phyloP scores from a whole-genome alignment of 768 basidiomycete genomes.

The Boletus reticuloceps region DNA sequence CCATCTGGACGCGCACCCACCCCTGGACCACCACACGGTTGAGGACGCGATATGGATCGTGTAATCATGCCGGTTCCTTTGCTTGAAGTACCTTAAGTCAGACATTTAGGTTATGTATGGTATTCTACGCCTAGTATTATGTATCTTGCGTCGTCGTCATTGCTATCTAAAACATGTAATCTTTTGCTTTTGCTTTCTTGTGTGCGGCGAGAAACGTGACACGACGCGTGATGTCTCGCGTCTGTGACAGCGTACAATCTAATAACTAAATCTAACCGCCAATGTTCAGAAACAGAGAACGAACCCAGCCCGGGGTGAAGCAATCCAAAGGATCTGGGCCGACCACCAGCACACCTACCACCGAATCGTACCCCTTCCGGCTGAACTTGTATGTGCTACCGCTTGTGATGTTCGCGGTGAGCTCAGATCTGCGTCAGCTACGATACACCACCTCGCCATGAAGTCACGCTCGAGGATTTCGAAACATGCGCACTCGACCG shows the following conservation, averaged over 20 bases:
- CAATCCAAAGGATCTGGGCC: background rate
- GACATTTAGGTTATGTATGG: slow-evolving; percentile 25
- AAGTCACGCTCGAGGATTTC: slow-evolving; percentile 94
- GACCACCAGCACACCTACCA: background rate
- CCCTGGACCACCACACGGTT: slow-evolving; percentile 22
- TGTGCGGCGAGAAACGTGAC: slow-evolving; percentile 8
- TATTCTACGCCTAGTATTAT: slow-evolving; percentile 27
- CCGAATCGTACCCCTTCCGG: slow-evolving; percentile 54
- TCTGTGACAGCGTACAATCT: slow-evolving; percentile 10
- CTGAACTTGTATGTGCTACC: slow-evolving; percentile 70
- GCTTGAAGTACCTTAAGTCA: slow-evolving; percentile 22
- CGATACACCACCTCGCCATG: slow-evolving; percentile 76
- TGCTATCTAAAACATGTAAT: slow-evolving; percentile 18
- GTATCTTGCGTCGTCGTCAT: slow-evolving; percentile 20
- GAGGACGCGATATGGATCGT: slow-evolving; percentile 5
- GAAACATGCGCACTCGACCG: slow-evolving; percentile 88
- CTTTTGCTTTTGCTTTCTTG: background rate
- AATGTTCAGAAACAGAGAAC: slow-evolving; percentile 24
- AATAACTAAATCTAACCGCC: background rate
- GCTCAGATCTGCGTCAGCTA: slow-evolving; percentile 55
- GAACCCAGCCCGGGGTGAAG: background rate
- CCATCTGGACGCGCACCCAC: slow-evolving; percentile 27
- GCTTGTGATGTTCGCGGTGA: background rate
- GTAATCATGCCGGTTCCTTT: slow-evolving; percentile 1
- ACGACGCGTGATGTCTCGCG: slow-evolving; percentile 25